These are phyloP conservation scores for Phylloporus arenicola DNA, from an alignment of 768 basidiomycete species.

Conservation along the genomic window DNA sequence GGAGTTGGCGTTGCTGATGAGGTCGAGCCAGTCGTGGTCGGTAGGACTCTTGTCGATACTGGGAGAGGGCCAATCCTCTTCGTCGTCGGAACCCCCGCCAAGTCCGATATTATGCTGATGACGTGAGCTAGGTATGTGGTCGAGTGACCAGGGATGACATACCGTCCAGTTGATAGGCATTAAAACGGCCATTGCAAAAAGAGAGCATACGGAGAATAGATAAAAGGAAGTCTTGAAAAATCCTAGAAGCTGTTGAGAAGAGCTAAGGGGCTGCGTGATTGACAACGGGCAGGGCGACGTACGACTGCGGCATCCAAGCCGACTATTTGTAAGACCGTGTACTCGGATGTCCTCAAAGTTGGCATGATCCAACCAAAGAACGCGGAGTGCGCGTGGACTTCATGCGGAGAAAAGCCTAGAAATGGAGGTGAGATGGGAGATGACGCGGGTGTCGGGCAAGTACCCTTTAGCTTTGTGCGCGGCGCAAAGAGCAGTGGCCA, in stretches of 20 bases:
- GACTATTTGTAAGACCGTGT: slow-evolving; percentile 91
- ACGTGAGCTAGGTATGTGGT: slow-evolving; percentile 2
- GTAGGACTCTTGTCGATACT: slow-evolving; percentile 27
- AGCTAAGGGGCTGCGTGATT: neutral
- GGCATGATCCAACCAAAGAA: slow-evolving; percentile 98
- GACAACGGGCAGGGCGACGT: slow-evolving; percentile 28
- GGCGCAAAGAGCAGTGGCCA: slow-evolving; percentile 92
- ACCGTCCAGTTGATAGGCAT: slow-evolving; percentile 96
- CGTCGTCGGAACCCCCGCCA: slow-evolving; percentile 43
- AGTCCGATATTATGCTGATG: slow-evolving; percentile 66
- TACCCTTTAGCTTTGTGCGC: slow-evolving; percentile 91
- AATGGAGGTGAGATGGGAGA: slow-evolving; percentile 1
- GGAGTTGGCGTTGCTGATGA: slow-evolving; percentile 85
- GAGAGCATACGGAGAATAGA: slow-evolving; percentile 80
- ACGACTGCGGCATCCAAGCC: slow-evolving; percentile 96
- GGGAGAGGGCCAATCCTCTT: slow-evolving; percentile 44
- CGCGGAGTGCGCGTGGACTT: slow-evolving; percentile 78
- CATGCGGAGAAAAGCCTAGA: slow-evolving; percentile 87
- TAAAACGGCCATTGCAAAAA: slow-evolving; percentile 76
- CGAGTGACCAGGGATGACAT: slow-evolving; percentile 19
- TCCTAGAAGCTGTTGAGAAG: slow-evolving; percentile 65
- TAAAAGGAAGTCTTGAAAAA: slow-evolving; percentile 96
- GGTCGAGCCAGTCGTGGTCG: slow-evolving; percentile 70
- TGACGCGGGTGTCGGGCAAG: neutral
- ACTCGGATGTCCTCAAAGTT: slow-evolving; percentile 85